Base-by-base conservation (phyloP, 441 rosid species). In the Pelargonium myrrhifolium region DNA sequence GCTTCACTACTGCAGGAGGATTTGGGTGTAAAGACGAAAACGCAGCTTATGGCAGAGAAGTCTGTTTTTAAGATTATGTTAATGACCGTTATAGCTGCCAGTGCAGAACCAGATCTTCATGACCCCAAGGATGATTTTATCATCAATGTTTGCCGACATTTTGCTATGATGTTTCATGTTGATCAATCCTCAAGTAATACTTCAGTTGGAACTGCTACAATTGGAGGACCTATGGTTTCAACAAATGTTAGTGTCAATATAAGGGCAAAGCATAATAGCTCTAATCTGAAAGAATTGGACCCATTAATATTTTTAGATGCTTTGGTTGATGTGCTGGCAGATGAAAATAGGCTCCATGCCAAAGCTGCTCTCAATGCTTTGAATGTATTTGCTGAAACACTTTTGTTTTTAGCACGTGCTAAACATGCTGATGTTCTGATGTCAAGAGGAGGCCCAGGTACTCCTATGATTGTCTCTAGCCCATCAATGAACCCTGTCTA, bases 401-500 rank as follows among this genome's bases (percentile, higher is more conserved):
- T 95, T 47, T 66, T 95, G 69, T 83, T 95, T 63, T 96, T 95
- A 74, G 97, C 99, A 77, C 89, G 93, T 40, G 72, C 86, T 60
- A 92, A 90, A 79, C 95, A 92, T 84, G 83, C 89, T 74, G 96
- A 90, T 76, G 80, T 78, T 10, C 74, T 84, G 79, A 85, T 84
- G 84, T 82, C 98, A 51, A 85, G 92, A 82, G 39, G 39, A 35
- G 98, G 94, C 74, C 93, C 90, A 9, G 84, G 79, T 67, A 89
- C 98, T 24, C 93, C 97, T 15, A 92, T 94, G 97, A 92, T 85
- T 74, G 98, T 89, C 74, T 94, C 99, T 67, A 94, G 99, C 76
- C 99, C 99, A 74, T 94, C 99, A 70, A 90, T 88, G 87, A 87
- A 87, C 85, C 97, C 99, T 56, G 96, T 95, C 68, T 90, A 86